Evolutionary conservation across 805 yeast genomes (phyloP).

Genomic region (Sungouiella thailandica): DNA sequence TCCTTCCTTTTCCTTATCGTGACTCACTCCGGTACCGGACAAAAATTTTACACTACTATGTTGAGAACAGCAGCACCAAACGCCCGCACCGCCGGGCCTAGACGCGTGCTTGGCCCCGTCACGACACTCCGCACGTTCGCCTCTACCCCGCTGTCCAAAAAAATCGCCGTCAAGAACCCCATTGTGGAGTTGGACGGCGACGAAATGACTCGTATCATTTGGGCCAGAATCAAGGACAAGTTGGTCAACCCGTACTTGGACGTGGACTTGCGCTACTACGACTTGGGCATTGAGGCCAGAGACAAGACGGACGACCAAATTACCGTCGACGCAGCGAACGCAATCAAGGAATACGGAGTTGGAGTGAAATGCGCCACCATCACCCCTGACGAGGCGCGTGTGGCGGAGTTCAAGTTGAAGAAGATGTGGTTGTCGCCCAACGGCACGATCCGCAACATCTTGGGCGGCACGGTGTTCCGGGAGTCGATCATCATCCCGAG

Average conservation of each 20-base stretch:
- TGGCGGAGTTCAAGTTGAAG: constrained; percentile 82
- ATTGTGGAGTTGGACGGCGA: constrained; percentile 98
- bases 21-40: no score
- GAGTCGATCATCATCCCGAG: constrained; percentile 90
- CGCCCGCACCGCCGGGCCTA: constrained; percentile 2
- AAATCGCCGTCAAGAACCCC: constrained; percentile 80
- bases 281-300: constrained; percentile 79
- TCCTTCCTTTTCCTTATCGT: no score
- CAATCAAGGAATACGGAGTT: constrained; percentile 82
- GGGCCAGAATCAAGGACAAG: constrained; percentile 85
- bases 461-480: constrained; percentile 95
- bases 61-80: constrained; percentile 6
- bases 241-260: constrained; percentile 82
- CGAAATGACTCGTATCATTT: constrained; percentile 95
- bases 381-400: constrained; percentile 97
- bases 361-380: constrained; percentile 98
- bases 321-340: constrained; percentile 84
- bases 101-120: no score
- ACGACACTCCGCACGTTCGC: constrained; percentile 11
- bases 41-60: no score
- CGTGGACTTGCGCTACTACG: constrained; percentile 87
- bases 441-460: constrained; percentile 92
- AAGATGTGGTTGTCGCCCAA: constrained; percentile 98
- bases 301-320: constrained; percentile 86
- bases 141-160: constrained; percentile 20